These are phyloP conservation scores for Amanita pseudoporphyria DNA, from an alignment of 768 basidiomycete genomes.

Conservation along the genomic window DNA sequence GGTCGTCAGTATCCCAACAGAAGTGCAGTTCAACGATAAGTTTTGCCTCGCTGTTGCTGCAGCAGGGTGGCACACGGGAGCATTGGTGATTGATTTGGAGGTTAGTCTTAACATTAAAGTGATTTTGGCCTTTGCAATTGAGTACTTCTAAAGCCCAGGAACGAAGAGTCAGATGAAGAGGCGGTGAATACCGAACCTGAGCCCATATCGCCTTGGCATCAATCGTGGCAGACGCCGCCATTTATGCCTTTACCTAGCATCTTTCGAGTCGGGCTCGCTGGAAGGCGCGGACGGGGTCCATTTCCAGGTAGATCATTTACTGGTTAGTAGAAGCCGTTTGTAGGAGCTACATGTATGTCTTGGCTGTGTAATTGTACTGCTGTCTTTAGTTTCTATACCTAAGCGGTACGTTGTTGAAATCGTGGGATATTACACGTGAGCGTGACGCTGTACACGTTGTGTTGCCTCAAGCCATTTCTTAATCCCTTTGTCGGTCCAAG, in stretches of 20 bases:
- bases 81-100: conserved; percentile 79
- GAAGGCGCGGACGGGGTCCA: not conserved
- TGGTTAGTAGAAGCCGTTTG: not conserved
- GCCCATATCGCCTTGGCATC: not conserved
- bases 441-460: conserved; percentile 9
- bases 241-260: conserved; percentile 2
- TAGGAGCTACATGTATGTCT: not conserved
- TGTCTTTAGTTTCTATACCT: too few species aligned
- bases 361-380: not conserved
- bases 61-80: conserved; percentile 88
- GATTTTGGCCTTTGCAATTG: not conserved
- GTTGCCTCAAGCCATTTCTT: not conserved
- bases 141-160: not conserved
- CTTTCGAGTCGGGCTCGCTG: conserved; percentile 4
- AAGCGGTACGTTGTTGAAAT: too few species aligned
- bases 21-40: conserved; percentile 63
- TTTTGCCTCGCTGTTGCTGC: conserved; percentile 81
- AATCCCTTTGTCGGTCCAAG: conserved; percentile 5
- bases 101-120: conserved; percentile 26
- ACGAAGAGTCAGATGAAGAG: conserved; percentile 1
- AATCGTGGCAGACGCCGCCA: not conserved
- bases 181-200: not conserved
- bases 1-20: conserved; percentile 47
- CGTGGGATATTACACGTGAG: conserved; percentile 6
- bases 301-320: not conserved